Conservation (phyloP, 1,139 yeast species). For the Chernovozyma aurita region DNA sequence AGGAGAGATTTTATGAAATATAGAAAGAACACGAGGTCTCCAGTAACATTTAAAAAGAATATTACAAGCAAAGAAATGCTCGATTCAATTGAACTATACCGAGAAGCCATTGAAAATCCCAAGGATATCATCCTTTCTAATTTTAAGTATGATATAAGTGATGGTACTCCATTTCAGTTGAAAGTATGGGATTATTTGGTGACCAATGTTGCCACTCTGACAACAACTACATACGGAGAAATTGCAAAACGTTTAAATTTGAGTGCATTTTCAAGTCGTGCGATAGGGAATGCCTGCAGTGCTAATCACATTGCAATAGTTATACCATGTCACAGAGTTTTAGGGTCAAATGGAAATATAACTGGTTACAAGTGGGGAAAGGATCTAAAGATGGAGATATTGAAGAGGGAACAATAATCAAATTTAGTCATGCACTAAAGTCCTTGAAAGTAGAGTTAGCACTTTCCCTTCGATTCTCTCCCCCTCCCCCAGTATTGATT, state of each 20-base stretch:
- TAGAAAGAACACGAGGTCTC: conserved; percentile 3
- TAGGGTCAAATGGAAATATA: conserved; percentile 9
- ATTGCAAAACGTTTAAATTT: conserved; percentile 13
- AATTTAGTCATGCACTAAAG: background rate
- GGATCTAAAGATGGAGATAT: conserved; percentile 13
- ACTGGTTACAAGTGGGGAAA: conserved; percentile 22
- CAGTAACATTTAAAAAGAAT: background rate
- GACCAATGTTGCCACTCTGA: conserved; percentile 12
- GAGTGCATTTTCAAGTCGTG: conserved; percentile 16
- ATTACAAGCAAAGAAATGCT: conserved; percentile 7
- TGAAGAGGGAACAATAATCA: conserved; percentile 10
- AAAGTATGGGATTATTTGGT: conserved; percentile 19
- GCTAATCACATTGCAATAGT: conserved; percentile 20
- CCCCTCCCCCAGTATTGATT: too few species aligned
- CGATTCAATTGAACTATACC: conserved; percentile 11
- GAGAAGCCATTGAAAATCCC: conserved; percentile 13
- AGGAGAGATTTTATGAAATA: conserved; percentile 13
- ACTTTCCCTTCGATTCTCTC: too few species aligned
- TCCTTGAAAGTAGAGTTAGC: too few species aligned
- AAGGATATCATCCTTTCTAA: conserved; percentile 5
- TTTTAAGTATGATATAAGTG: conserved; percentile 12
- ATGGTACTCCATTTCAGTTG: conserved; percentile 21
- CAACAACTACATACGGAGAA: conserved; percentile 13
- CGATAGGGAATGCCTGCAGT: conserved; percentile 21
- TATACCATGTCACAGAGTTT: conserved; percentile 24